Evolutionary conservation across 129 eudicot genomes (phyloP), one percentile per base, ranked within the genome.

Genomic region (Tanacetum coccineum): DNA sequence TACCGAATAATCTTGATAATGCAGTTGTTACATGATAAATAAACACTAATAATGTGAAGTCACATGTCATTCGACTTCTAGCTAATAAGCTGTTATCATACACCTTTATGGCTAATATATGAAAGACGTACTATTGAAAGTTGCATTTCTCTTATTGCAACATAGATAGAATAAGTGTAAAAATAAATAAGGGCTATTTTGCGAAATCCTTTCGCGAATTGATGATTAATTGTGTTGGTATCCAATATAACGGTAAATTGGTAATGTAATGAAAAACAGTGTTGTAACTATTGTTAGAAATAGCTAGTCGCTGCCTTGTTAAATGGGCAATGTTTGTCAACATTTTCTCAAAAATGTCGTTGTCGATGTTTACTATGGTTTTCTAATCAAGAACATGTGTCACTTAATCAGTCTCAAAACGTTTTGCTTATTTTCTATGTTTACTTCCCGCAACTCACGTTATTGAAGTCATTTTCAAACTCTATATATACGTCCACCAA

Each of bases 341-440:
- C n/a, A 50, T 12, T 28, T 66, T 49, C 25, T 66, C 71, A 67
- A 10, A 28, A 67, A 0, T 17, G 47, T 66, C 47, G 12, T 67
- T 17, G 62, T 28, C 36, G 10, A 66, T 7, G 25, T 66, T 42
- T 67, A 67, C 53, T 26, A 0, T 26, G 50, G 15, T 18, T 52
- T 3, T 20, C 13, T 51, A 9, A 26, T 66, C 22, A 9, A 48
- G 21, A 22, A 66, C 71, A 26, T 30, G 18, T 30, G 18, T 67
- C 36, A n/a, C 59, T 52, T 51, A 36, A 61, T 67, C 72, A 51
- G 36, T 30, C 13, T n/a, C n/a, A n/a, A n/a, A n/a, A n/a, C n/a
- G n/a, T n/a, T n/a, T n/a, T n/a, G n/a, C 44, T 1, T 32, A n/a
- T 9, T 22, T 22, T 22, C 25, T 22, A 22, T 22, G 25, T 22